Percentiles rank a stretch among this genome's conserved stretches.
These are phyloP conservation scores for Tricholoma hemisulphureum DNA, from an alignment of 768 basidiomycete species.

Conservation along the genomic window DNA sequence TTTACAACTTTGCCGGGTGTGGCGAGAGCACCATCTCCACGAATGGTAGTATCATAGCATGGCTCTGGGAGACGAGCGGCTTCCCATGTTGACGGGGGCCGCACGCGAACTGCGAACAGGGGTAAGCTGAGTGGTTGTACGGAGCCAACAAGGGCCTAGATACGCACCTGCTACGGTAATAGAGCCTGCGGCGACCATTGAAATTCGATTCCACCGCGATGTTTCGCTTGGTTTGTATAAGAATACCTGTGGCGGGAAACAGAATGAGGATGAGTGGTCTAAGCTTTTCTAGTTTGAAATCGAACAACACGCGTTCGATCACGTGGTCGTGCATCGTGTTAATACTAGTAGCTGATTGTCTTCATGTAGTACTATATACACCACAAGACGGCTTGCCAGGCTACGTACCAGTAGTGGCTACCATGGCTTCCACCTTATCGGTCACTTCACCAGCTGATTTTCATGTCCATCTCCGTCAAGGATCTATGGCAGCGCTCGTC, in stretches of 20 bases:
- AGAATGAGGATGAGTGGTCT: constrained; percentile 11
- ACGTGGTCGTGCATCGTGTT: constrained; percentile 28
- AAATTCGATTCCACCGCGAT: no score
- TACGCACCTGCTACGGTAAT: constrained; percentile 79
- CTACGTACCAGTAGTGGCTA: not conserved
- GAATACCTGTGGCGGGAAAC: not conserved
- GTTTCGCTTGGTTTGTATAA: not conserved
- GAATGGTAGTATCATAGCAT: constrained; percentile 65
- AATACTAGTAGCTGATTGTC: no score
- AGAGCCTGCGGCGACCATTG: constrained; percentile 84
- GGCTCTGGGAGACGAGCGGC: constrained; percentile 79
- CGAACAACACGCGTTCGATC: constrained; percentile 28
- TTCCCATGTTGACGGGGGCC: constrained; percentile 85
- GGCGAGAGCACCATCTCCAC: constrained; percentile 85
- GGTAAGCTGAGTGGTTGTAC: constrained; percentile 12
- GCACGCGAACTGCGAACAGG: constrained; percentile 70
- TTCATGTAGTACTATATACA: not conserved
- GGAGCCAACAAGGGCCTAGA: constrained; percentile 9
- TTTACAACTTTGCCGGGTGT: constrained; percentile 56
- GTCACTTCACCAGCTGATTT: constrained; percentile 81
- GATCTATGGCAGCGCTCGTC: constrained; percentile 75
- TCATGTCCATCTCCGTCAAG: constrained; percentile 96
- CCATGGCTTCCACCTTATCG: constrained; percentile 38
- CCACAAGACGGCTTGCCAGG: no score
- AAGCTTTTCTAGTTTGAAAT: constrained; percentile 7